Conservation (phyloP, 306 rosid genomes). For the Argentina anserina region DNA sequence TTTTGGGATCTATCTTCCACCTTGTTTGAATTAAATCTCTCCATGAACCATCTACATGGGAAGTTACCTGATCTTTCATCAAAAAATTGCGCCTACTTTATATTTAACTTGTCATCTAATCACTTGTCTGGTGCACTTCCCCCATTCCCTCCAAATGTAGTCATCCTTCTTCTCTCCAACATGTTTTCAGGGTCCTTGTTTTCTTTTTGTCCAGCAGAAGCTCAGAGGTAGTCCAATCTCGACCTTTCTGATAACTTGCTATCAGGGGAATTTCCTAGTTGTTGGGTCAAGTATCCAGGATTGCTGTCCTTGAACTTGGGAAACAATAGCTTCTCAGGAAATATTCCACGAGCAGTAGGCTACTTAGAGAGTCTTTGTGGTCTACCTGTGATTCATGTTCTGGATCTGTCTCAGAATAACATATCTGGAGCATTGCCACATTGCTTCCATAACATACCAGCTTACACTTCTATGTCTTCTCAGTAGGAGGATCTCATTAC, state of each 20-base stretch:
- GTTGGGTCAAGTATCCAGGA: neutral
- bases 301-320: neutral
- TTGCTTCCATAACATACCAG: conserved; percentile 16
- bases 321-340: neutral
- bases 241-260: neutral
- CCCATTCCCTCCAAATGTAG: neutral
- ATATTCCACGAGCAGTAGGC: conserved; percentile 12
- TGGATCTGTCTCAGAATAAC: conserved; percentile 17
- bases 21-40: neutral
- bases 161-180: neutral
- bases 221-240: neutral
- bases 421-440: neutral
- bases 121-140: neutral
- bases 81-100: neutral
- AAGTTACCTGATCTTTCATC: neutral
- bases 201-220: neutral
- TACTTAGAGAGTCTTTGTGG: neutral
- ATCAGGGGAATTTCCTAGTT: neutral
- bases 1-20: neutral
- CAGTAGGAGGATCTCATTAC: neutral
- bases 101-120: neutral
- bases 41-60: neutral
- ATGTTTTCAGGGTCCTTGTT: neutral
- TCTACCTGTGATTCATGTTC: conserved; percentile 1
- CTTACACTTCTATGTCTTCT: conserved; percentile 3